Base-by-base conservation (phyloP, 176 grass and related monocot species). In the Coix lacrymajobi region DNA sequence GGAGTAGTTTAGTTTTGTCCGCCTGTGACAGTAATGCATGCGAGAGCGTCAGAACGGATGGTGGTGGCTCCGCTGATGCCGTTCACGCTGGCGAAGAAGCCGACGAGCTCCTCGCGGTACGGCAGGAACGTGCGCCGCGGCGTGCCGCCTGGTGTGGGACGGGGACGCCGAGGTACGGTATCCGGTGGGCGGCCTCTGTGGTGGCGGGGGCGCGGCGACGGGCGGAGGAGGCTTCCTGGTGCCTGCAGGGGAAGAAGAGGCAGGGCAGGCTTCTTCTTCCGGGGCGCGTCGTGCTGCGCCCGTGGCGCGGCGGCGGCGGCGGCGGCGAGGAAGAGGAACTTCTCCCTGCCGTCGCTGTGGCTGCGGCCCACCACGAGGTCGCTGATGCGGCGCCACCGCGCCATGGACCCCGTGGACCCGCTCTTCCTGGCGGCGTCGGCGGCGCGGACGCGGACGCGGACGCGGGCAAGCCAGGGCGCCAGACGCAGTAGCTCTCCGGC, bases 301-400 rank as follows among this genome's bases (percentile, higher is more conserved):
- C n/a, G n/a, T n/a, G n/a, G n/a, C n/a, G n/a, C 7, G 41, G 3
- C 20, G 41, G 41, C 54, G n/a, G 62, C 54, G 14, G 41, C 43
- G 56, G 69, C 60, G 76, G 90, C 81, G 48, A 96, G 69, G 80
- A 96, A 99, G 17, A 99, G 22, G 85, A 99, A 92, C 88, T 96
- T 99, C 83, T 99, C 96, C 85, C 90, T 94, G 39, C 93, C 96
- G 85, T 96, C 91, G 87, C 96, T 96, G 75, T 93, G 87, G 93
- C 93, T 96, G 56, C 96, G 87, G 8, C 93, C 86, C 2, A 98
- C 68, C 28, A 94, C 89, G 29, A 99, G 89, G 63, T 92, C 89
- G 76, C 89, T 90, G 38, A 99, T 88, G 77, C 90, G 88, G 77
- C 84, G 91, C 96, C 96, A 99, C 51, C 93, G 87, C 73, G 89